Conservation (phyloP, 306 rosid genomes). For the Glycine latifolia region DNA sequence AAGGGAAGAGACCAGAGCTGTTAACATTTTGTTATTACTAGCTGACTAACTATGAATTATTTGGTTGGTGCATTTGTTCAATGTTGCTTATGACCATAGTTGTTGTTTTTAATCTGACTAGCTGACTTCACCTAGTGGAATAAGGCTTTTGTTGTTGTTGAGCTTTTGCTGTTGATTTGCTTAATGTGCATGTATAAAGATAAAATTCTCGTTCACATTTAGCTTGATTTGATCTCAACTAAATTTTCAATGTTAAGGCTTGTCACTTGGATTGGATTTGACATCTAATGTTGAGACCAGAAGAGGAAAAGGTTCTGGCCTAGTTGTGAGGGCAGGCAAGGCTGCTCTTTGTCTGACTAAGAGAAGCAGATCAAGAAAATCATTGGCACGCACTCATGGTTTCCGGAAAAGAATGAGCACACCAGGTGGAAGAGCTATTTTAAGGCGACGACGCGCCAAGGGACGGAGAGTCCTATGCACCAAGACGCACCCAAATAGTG, state of each 20-base stretch:
- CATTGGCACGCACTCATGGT: constrained; percentile 89
- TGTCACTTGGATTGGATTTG: constrained; percentile 69
- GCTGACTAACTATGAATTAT: constrained; percentile 16
- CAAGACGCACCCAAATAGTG: constrained; percentile 78
- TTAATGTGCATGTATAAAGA: background rate
- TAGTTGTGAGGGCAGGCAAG: constrained; percentile 90
- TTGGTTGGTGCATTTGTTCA: constrained; percentile 19
- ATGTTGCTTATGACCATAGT: background rate
- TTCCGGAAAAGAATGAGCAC: constrained; percentile 91
- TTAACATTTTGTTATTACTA: background rate
- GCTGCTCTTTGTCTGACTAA: constrained; percentile 81
- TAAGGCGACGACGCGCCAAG: constrained; percentile 90
- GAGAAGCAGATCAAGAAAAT: constrained; percentile 89
- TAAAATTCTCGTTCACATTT: constrained; percentile 15
- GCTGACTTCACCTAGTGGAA: background rate
- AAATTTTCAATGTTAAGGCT: constrained; percentile 53
- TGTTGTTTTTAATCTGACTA: background rate
- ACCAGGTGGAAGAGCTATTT: constrained; percentile 76
- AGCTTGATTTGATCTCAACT: constrained; percentile 24
- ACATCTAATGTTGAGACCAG: constrained; percentile 53
- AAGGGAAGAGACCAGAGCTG: constrained; percentile 1
- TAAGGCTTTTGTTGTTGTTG: background rate
- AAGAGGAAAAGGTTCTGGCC: constrained; percentile 57
- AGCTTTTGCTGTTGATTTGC: background rate
- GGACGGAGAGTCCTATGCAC: constrained; percentile 93